Evolutionary conservation across 192 early-diverging fungal genomes (phyloP).

Genomic region (Linderina pennispora): DNA sequence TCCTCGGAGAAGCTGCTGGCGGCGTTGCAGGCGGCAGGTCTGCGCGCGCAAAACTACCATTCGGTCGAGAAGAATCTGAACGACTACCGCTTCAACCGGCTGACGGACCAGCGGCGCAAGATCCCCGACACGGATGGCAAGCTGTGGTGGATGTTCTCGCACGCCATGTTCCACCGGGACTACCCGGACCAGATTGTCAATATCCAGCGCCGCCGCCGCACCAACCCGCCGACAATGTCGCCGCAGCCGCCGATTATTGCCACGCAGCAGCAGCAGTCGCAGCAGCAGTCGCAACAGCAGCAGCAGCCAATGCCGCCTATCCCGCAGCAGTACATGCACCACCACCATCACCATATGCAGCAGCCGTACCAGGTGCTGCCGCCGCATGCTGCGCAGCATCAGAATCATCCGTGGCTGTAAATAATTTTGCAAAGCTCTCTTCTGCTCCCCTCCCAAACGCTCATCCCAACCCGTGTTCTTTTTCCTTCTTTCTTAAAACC

Average conservation of each 20-base stretch:
- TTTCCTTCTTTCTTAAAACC: background rate
- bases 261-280: constrained; percentile 5
- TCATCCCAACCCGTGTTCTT: background rate
- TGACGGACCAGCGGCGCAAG: constrained; percentile 42
- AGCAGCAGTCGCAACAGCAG: constrained; percentile 9
- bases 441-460: too few species aligned
- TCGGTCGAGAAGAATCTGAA: constrained; percentile 47
- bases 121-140: constrained; percentile 33
- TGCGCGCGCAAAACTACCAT: constrained; percentile 46
- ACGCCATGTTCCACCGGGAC: constrained; percentile 38
- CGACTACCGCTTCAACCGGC: constrained; percentile 38
- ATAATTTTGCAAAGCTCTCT: too few species aligned
- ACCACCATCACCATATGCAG: background rate
- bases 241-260: constrained; percentile 12
- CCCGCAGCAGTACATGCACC: background rate
- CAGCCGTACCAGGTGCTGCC: background rate
- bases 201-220: constrained; percentile 39
- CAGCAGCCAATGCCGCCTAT: constrained; percentile 1
- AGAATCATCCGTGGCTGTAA: too few species aligned
- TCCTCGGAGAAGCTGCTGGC: constrained; percentile 37
- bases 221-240: constrained; percentile 37
- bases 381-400: too few species aligned
- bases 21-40: constrained; percentile 29
- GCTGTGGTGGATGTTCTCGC: constrained; percentile 47
- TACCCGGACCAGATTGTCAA: constrained; percentile 37